A percentile compares a stretch with the other conserved stretches of the same genome.
Evolutionary conservation across 129 eudicot genomes (phyloP).

Genomic region (Cynara cardunculus): DNA sequence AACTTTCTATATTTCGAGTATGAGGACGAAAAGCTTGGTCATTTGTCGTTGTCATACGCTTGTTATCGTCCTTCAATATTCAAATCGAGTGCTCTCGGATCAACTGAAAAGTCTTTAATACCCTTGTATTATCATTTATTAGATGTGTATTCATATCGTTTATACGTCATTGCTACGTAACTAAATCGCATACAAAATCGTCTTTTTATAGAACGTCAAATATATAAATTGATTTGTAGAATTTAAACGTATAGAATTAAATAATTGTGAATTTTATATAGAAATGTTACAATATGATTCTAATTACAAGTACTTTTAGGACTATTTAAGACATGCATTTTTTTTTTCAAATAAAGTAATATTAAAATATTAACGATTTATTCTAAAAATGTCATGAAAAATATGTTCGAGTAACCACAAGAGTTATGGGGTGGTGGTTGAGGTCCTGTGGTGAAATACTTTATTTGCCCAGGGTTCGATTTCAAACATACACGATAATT

Average conservation of each 20-base stretch:
- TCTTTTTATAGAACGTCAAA: no score
- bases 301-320: no score
- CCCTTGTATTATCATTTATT: background rate
- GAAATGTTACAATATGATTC: background rate
- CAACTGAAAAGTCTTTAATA: conserved; percentile 6
- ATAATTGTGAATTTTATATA: background rate
- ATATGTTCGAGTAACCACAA: no score
- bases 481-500: no score
- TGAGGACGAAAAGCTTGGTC: conserved; percentile 21
- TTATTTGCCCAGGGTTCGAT: no score
- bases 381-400: no score
- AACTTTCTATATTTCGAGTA: conserved; percentile 15
- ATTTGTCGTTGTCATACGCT: conserved; percentile 16
- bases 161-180: background rate
- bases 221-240: background rate
- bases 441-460: no score
- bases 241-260: no score
- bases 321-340: no score
- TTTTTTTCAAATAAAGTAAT: no score
- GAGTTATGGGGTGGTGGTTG: no score
- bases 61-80: conserved; percentile 14
- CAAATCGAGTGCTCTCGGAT: conserved; percentile 14
- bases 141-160: background rate
- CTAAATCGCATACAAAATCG: background rate
- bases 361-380: no score